phyloP scores from a whole-genome alignment of 148 eudicot genomes.

The Oxyria digyna region DNA sequence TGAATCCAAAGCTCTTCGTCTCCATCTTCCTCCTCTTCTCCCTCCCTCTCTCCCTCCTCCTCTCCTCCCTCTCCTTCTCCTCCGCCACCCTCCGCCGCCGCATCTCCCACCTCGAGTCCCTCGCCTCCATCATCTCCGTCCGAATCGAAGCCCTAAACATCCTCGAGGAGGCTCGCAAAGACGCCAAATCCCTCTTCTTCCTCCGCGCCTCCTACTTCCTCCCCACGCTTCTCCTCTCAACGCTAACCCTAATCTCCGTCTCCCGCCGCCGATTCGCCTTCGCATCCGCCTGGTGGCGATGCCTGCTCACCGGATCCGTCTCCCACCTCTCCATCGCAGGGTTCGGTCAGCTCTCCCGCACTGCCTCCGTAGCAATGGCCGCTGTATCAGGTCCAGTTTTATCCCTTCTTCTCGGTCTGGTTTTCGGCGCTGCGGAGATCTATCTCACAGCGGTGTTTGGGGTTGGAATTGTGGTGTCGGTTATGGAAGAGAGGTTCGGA shows the following conservation, averaged over 20 bases:
- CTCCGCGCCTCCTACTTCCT: constrained; percentile 5
- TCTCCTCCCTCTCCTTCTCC: not conserved
- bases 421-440: not conserved
- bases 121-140: constrained; percentile 1
- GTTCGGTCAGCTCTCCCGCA: not conserved
- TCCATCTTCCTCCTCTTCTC: constrained; percentile 5
- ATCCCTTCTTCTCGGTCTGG: not conserved
- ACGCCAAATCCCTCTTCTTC: not conserved
- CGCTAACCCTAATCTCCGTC: constrained; percentile 2
- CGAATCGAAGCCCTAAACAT: constrained; percentile 11
- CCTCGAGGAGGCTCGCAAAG: constrained; percentile 7
- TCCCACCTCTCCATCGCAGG: not conserved
- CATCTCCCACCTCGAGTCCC: constrained; percentile 6
- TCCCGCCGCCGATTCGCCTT: constrained; percentile 1
- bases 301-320: not conserved
- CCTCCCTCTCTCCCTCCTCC: constrained; percentile 6
- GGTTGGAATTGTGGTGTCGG: constrained; percentile 5
- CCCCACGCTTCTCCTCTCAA: constrained; percentile 5
- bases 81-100: constrained; percentile 3
- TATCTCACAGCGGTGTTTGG: constrained; percentile 3
- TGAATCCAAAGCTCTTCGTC: not conserved
- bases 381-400: not conserved
- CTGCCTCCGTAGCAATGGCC: not conserved
- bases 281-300: not conserved
- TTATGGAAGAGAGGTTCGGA: constrained; percentile 1